Evolutionary conservation across 805 yeast genomes (phyloP), one percentile per base, ranked within the genome.

Genomic region (Saitoella complicata): DNA sequence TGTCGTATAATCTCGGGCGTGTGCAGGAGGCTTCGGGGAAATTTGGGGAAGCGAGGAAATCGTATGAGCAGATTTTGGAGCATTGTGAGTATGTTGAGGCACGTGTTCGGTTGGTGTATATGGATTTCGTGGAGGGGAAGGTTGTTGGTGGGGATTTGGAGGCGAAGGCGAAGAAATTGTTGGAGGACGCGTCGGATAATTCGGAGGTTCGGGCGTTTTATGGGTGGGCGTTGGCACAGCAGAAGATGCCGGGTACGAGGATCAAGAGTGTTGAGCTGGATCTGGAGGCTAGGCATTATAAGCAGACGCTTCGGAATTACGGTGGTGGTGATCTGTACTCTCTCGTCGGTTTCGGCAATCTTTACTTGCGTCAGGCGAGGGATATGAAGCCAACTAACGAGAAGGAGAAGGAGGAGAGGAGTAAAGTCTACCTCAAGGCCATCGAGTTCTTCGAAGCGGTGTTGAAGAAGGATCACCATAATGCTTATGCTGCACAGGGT

Each of bases 401-500:
- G 7, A 63, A 62, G 35, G 78, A 75, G 29, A 58, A 63, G 30
- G 75, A 75, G 31, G 81, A 76, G 59, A 71, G 72, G 49, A 75
- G 76, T 52, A 81, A 79, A 51, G 80, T 85, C 45, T 88, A 80
- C 58, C 68, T 79, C 39, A 76, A 94, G 61, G 95, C 95, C n/a
- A 80, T 87, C 9, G 96, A 88, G 62, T 68, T 91, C 47, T 88
- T 76, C 60, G 82, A 85, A 55, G 91, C 91, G 63, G 95, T 85
- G 1, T 65, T 91, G 44, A 78, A 81, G 42, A 63, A 86, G 31
- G 97, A 91, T 63, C 75, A 87, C 2, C 69, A 72, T 52, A 84
- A 88, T 58, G 88, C 87, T 1, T 91, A 79, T 65, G 99, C 98
- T 5, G 97, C 98, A 1, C 98, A 91, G 62, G 99, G 99, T 45